Conservation (phyloP, 2,329 filamentous ascomycete species). For the Botrytis porri region DNA sequence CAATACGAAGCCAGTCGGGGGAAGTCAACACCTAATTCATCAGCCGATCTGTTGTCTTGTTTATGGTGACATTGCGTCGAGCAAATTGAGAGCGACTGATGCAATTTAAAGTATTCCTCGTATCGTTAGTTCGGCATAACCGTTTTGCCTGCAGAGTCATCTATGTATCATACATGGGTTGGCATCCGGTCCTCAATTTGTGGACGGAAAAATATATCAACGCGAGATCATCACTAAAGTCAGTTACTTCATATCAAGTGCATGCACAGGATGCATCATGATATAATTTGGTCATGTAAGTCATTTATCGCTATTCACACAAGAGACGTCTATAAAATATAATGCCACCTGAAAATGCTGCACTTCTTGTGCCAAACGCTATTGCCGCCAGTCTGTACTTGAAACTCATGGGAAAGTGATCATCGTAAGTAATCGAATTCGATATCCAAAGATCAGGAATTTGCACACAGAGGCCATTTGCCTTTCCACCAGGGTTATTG, state of each 20-base stretch:
- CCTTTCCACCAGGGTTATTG: conserved; percentile 40
- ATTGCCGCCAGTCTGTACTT: conserved; percentile 20
- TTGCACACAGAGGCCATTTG: conserved; percentile 37
- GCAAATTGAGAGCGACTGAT: background rate
- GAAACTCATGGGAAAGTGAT: background rate
- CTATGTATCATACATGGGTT: background rate
- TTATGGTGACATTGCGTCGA: conserved; percentile 11
- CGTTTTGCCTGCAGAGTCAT: background rate
- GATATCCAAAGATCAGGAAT: conserved; percentile 28
- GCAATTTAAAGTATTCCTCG: background rate
- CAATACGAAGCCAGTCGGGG: background rate
- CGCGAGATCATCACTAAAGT: background rate
- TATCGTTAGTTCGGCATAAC: conserved; percentile 8
- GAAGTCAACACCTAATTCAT: conserved; percentile 4
- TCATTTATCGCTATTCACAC: conserved; percentile 16
- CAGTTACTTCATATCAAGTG: background rate
- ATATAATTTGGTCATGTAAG: conserved; percentile 1
- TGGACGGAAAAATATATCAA: conserved; percentile 14
- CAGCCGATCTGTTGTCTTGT: conserved; percentile 8
- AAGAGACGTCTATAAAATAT: conserved; percentile 12
- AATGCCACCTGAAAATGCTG: conserved; percentile 11
- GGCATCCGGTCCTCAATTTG: background rate
- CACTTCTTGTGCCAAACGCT: conserved; percentile 17
- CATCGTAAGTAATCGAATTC: conserved; percentile 30
- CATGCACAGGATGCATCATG: conserved; percentile 11